Base-by-base conservation (phyloP, 2,329 filamentous ascomycete genomes). In the Lachnellula hyalina region DNA sequence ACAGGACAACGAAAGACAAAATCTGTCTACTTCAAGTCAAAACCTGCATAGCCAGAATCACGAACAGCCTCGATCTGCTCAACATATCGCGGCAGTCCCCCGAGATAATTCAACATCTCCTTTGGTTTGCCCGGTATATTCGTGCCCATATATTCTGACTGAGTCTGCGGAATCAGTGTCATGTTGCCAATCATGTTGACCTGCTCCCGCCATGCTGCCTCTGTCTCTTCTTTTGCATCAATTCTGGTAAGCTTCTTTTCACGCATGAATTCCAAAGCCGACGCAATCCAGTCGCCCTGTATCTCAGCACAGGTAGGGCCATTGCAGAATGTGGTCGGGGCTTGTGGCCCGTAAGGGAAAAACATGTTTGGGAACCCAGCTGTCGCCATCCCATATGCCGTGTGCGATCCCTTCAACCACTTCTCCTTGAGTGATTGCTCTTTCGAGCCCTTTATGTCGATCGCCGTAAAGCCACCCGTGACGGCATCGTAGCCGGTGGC, bases 331-430 rank as follows among this genome's bases (percentile, higher is more conserved):
- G 28, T 17, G 1, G 63, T 19, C 42, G 49, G 44, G 45, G 47
- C 36, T 2, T 76, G 73, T 1, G 73, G 73, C 0, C 73, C 73
- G 52, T 72, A 74, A 6, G 67, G 64, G 54, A 75, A 74, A 67
- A 79, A 77, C 67, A 79, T 70, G 49, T 80, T 80, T 0, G 76
- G 75, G 57, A 75, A 77, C 3, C 70, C 70, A 9, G 69, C 60
- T 15, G 74, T 69, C 0, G 72, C 70, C 14, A 74, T 69, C 1
- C 77, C 77, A 1, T 79, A 58, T 4, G 65, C 62, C 0, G 71
- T 71, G 35, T 53, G 58, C 3, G 68, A 65, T 4, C 69, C 69
- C 2, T 69, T 51, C 8, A 59, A 54, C 71, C 71, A 73, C 4
- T 64, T 60, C 3, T 73, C 66, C 8, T 57, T 56, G 15, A 73